Percentiles rank a stretch among this genome's conserved stretches.
These are phyloP conservation scores for Bremia lactucae DNA, from an alignment of 352 stramenopile genomes.

Conservation along the genomic window DNA sequence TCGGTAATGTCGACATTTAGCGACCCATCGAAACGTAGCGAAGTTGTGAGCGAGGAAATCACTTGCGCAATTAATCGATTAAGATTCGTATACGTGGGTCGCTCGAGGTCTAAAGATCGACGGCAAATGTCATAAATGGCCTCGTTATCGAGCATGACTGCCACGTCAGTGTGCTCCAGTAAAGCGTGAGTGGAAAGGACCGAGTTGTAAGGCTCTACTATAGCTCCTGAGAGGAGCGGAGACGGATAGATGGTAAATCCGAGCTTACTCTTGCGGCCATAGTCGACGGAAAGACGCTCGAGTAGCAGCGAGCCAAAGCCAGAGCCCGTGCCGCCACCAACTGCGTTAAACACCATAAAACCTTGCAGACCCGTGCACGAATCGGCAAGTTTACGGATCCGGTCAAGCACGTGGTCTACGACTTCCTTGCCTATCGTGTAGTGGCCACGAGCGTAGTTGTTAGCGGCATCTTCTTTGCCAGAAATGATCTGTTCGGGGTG, in stretches of 20 bases:
- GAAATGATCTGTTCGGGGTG: constrained; percentile 98
- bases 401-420: constrained; percentile 94
- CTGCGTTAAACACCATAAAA: constrained; percentile 97
- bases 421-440: constrained; percentile 94
- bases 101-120: constrained; percentile 83
- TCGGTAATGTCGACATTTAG: constrained; percentile 99
- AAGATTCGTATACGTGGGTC: constrained; percentile 98
- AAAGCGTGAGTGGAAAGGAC: constrained; percentile 93
- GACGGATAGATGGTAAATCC: constrained; percentile 97
- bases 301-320: constrained; percentile 95
- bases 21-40: constrained; percentile 95
- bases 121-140: constrained; percentile 24
- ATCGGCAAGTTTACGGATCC: constrained; percentile 95
- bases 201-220: constrained; percentile 99
- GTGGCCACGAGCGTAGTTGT: constrained; percentile 90
- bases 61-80: constrained; percentile 97
- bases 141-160: constrained; percentile 23
- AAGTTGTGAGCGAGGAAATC: constrained; percentile 96
- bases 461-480: constrained; percentile 94
- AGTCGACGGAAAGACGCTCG: constrained; percentile 95
- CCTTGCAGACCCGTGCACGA: constrained; percentile 96
- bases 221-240: constrained; percentile 78
- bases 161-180: constrained; percentile 94
- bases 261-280: constrained; percentile 97
- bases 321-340: constrained; percentile 95